Base-by-base conservation (phyloP, 1,139 yeast genomes). In the Saccharomycopsis hybrid region DNA sequence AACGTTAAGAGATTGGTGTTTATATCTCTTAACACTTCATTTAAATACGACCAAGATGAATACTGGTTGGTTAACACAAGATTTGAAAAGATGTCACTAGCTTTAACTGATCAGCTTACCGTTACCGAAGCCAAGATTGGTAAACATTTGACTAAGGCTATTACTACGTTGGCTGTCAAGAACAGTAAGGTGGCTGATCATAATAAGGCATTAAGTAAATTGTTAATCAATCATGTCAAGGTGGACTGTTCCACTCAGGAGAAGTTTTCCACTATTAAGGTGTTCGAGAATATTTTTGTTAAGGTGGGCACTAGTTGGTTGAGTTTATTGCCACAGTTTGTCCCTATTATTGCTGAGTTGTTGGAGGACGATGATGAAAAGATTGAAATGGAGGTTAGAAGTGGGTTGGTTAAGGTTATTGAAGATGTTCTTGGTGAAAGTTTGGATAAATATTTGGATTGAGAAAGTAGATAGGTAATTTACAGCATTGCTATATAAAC, bases 301-400 rank as follows among this genome's bases (percentile, higher is more conserved):
- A 86, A 86, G 71, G 82, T 89, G 63, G 97, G 97, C 48, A 97
- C 92, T 62, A 89, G 83, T 65, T 92, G 98, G 98, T 77, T 92
- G 56, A 71, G 84, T 38, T 76, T 86, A 72, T 75, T 92, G 62
- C 98, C 98, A 29, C 96, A 92, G 61, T 76, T 92, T 60, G 95
- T 94, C 55, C 99, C 99, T 41, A 77, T 88, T 56, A 87, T 92
- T 65, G 97, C 97, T 4, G 99, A 92, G 67, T 71, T 94, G 55
- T 74, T 92, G 56, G 98, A 92, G 64, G 97, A 90, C 64, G 97
- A 92, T 55, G 95, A 90, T 57, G 98, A 94, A 66, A 80, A 77
- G 45, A 96, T 94, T 32, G 98, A 92, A 66, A 65, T 80, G 63
- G 97, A 88, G 66, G 96, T 89, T 3, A 84, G 97, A 69, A 77